These are phyloP conservation scores for Chlorella sp. DNA, from an alignment of 139 green algal genomes.

Conservation along the genomic window DNA sequence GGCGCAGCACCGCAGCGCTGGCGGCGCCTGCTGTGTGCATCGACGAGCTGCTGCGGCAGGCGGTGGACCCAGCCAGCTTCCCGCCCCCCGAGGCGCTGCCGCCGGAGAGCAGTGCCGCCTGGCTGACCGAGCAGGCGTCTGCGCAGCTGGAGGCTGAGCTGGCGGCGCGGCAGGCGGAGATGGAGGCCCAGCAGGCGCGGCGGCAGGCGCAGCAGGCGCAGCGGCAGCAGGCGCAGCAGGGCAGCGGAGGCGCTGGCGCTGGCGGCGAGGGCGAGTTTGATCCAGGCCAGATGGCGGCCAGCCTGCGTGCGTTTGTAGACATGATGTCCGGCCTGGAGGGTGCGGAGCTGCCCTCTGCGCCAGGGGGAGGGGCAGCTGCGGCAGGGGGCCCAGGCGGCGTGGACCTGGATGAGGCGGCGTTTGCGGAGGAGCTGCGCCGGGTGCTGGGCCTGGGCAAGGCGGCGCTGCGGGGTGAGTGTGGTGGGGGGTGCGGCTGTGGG, in stretches of 20 bases:
- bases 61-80: not conserved
- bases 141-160: slow-evolving; percentile 60
- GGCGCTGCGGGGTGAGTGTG: not conserved
- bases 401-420: slow-evolving; percentile 39
- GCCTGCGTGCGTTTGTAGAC: slow-evolving; percentile 61
- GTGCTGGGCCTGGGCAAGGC: slow-evolving; percentile 32
- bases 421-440: slow-evolving; percentile 46
- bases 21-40: not conserved
- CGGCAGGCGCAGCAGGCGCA: not conserved
- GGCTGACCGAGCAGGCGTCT: slow-evolving; percentile 45
- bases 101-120: slow-evolving; percentile 53
- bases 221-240: not conserved
- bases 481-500: not conserved
- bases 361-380: not conserved
- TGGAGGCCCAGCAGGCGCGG: not conserved
- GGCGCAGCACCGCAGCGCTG: not conserved
- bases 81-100: not conserved
- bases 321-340: slow-evolving; percentile 53
- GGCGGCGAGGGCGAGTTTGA: slow-evolving; percentile 46
- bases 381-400: slow-evolving; percentile 1
- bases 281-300: slow-evolving; percentile 44
- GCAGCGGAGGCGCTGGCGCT: not conserved
- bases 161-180: slow-evolving; percentile 30
- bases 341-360: slow-evolving; percentile 46
- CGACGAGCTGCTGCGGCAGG: slow-evolving; percentile 17